These are phyloP conservation scores for Curvularia spicifera DNA, from an alignment of 2,329 filamentous ascomycete genomes.

Conservation along the genomic window DNA sequence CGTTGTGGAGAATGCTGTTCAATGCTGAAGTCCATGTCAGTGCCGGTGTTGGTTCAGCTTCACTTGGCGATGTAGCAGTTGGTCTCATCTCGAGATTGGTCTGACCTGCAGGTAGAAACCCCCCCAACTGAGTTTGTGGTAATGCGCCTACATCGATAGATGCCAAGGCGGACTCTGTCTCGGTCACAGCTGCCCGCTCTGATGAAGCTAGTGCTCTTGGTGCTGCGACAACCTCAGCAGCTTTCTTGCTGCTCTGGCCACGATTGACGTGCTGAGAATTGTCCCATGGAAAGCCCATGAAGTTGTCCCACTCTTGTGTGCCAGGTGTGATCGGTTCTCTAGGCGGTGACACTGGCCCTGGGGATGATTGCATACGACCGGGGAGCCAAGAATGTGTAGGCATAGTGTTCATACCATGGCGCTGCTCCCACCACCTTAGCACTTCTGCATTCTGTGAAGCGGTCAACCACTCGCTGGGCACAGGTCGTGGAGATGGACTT, in stretches of 20 bases:
- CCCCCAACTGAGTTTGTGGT: neutral
- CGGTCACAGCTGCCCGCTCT: neutral
- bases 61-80: neutral
- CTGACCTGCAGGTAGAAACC: neutral
- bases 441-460: constrained; percentile 3
- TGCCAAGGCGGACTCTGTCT: neutral
- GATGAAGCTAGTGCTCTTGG: neutral
- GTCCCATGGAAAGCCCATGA: constrained; percentile 14
- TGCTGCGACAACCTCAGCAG: neutral
- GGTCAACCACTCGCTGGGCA: constrained; percentile 8
- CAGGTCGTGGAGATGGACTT: constrained; percentile 4
- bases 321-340: constrained; percentile 11
- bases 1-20: constrained; percentile 15
- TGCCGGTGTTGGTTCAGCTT: neutral
- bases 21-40: constrained; percentile 23
- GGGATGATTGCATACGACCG: neutral
- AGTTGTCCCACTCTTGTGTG: constrained; percentile 12
- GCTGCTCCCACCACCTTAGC: constrained; percentile 2
- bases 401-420: neutral
- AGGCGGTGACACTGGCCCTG: neutral
- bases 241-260: neutral
- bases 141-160: too few relatives aligned
- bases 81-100: neutral
- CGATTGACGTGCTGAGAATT: neutral
- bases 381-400: neutral